Percentiles rank a stretch among this genome's conserved stretches.
Evolutionary conservation across 139 green algal genomes (phyloP).

Genomic region (Klebsormidium nitens): DNA sequence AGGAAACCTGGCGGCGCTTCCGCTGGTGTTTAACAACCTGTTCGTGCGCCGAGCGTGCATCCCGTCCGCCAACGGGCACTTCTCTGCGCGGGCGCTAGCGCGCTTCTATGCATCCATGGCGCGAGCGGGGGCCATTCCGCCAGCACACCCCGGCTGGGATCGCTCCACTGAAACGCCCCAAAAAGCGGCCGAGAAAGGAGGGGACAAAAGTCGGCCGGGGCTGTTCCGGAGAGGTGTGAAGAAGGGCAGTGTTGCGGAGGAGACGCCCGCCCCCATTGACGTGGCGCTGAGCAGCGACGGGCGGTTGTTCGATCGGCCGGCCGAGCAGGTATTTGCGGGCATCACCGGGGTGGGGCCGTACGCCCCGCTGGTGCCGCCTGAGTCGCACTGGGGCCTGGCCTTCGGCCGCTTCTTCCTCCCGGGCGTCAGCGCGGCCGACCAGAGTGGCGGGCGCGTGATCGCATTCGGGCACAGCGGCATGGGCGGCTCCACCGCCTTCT

Average conservation of each 20-base stretch:
- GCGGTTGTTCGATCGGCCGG: not conserved
- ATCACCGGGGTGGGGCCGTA: not conserved
- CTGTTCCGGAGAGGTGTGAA: no score
- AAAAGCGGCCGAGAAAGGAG: no score
- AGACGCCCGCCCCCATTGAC: no score
- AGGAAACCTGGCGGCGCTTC: not conserved
- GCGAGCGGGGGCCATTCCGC: constrained; percentile 3
- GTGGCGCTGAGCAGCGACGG: not conserved
- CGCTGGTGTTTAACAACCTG: constrained; percentile 45
- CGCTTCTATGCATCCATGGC: constrained; percentile 39
- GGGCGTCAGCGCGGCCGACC: no score
- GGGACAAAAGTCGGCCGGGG: no score
- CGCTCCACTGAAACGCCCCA: no score
- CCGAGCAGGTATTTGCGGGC: constrained; percentile 1
- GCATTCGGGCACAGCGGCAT: constrained; percentile 34
- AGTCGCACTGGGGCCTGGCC: constrained; percentile 16
- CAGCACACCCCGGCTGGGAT: no score
- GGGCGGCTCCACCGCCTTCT: constrained; percentile 24
- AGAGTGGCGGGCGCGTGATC: no score
- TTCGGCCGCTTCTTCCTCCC: no score
- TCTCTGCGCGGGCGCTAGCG: constrained; percentile 44
- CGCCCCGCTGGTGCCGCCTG: not conserved
- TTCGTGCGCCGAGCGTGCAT: constrained; percentile 39
- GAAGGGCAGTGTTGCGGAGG: no score
- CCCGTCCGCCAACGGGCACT: constrained; percentile 49